A percentile compares a stretch with the other conserved stretches of the same genome.
Conservation (phyloP, 2,329 filamentous ascomycete species). For the Colletotrichum karsti region DNA sequence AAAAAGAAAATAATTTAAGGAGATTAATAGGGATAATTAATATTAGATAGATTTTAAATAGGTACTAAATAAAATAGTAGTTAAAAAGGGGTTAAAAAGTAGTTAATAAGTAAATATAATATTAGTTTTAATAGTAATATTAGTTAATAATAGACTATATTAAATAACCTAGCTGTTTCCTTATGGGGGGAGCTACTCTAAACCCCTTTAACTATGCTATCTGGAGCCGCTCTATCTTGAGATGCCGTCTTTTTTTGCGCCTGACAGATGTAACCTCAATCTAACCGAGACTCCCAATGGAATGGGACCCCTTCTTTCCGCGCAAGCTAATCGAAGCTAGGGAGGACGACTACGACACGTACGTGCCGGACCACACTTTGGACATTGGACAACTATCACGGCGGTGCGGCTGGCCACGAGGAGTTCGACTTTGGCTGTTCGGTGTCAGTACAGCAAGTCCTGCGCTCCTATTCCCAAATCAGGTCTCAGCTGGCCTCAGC, state of each 20-base stretch:
- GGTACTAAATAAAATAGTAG: too few species aligned
- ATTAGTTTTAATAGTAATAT: too few species aligned
- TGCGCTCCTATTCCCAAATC: neutral
- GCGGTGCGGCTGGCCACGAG: neutral
- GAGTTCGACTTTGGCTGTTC: neutral
- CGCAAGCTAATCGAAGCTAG: constrained; percentile 17
- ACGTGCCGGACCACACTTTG: constrained; percentile 2
- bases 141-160: too few species aligned
- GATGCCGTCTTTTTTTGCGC: neutral
- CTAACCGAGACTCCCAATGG: constrained; percentile 24
- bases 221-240: constrained; percentile 7
- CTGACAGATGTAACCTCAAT: constrained; percentile 23
- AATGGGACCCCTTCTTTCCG: constrained; percentile 17
- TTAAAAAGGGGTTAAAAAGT: too few species aligned
- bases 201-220: neutral
- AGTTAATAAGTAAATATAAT: too few species aligned
- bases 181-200: too few species aligned
- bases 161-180: too few species aligned
- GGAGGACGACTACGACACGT: constrained; percentile 11
- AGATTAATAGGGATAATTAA: too few species aligned
- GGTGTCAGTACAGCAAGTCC: neutral
- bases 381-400: neutral
- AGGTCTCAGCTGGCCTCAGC: constrained; percentile 17
- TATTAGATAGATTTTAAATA: too few species aligned
- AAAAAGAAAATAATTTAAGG: too few species aligned